phyloP scores from a whole-genome alignment of 768 basidiomycete species.

The Mycena chlorophos region DNA sequence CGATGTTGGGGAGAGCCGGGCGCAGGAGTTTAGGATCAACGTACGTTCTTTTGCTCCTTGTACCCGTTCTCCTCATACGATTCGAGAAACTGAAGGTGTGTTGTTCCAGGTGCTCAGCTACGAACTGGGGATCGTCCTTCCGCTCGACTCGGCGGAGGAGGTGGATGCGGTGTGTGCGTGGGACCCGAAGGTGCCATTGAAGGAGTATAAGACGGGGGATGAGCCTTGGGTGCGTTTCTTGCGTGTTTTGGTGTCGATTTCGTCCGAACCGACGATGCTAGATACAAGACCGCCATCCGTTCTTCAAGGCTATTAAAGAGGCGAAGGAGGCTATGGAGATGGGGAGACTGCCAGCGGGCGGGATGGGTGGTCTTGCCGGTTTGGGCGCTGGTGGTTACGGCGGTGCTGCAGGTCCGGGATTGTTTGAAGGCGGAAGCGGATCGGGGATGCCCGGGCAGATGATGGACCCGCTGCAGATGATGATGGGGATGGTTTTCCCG shows the following conservation, averaged over 20 bases:
- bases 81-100: background rate
- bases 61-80: background rate
- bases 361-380: no score
- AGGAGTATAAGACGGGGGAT: background rate
- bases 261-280: background rate
- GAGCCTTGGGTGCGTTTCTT: background rate
- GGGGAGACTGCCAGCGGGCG: no score
- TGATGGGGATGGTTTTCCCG: no score
- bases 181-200: background rate
- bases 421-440: no score
- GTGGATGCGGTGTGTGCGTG: background rate
- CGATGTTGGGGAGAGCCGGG: background rate
- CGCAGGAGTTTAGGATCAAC: background rate
- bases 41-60: background rate
- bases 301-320: background rate
- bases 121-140: background rate
- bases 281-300: background rate
- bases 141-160: background rate
- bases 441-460: no score
- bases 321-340: background rate
- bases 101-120: background rate
- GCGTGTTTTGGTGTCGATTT: background rate
- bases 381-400: no score
- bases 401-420: no score
- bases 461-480: no score